Conservation (phyloP, 305 asterid species). For the Solanum hybrid region DNA sequence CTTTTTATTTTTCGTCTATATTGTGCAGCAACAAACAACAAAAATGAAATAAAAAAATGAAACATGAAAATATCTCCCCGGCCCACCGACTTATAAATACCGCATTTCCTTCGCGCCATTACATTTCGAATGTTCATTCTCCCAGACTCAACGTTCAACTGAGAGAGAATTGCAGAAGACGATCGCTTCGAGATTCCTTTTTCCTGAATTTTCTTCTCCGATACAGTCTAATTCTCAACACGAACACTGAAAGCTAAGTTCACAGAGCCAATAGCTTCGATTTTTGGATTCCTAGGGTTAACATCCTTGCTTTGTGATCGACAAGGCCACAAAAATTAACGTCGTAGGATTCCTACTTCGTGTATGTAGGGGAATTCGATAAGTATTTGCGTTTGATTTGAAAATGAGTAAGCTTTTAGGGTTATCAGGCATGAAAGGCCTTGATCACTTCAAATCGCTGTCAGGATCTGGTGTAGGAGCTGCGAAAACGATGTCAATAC, state of each 20-base stretch:
- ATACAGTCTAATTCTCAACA: not conserved
- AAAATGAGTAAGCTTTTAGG: conserved; percentile 63
- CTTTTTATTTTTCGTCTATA: not conserved
- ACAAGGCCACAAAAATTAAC: not conserved
- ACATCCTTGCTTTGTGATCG: not conserved
- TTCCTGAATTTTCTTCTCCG: not conserved
- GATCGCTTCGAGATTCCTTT: not conserved
- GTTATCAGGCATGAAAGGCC: conserved; percentile 60
- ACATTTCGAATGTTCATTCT: not conserved
- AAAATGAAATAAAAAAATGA: not conserved
- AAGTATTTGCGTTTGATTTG: conserved; percentile 14
- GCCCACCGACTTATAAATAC: not conserved
- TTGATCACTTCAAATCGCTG: conserved; percentile 46
- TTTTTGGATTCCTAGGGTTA: not conserved
- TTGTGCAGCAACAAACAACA: not conserved
- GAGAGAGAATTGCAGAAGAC: not conserved
- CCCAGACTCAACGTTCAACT: not conserved
- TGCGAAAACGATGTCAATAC: conserved; percentile 30
- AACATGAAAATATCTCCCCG: not conserved
- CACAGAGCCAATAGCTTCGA: not conserved
- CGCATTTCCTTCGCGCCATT: not conserved
- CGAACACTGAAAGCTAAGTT: not conserved
- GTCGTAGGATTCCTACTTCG: conserved; percentile 4
- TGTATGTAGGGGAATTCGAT: not conserved
- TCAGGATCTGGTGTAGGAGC: conserved; percentile 41